phyloP scores from a whole-genome alignment of 2,329 filamentous ascomycete genomes.

The Trichoderma oligosporum region DNA sequence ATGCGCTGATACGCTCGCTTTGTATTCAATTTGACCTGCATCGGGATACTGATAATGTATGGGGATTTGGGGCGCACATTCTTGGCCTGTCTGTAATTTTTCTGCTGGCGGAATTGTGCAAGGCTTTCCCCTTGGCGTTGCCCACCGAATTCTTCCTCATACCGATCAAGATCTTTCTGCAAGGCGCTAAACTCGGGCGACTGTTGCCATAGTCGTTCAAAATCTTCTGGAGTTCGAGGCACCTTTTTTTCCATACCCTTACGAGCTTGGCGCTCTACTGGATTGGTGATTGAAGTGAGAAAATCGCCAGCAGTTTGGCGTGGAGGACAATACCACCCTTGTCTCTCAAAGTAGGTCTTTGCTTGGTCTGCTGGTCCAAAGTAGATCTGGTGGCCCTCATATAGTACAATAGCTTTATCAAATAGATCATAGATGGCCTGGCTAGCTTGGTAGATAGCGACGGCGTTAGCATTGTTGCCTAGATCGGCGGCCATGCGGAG shows the following conservation, averaged over 20 bases:
- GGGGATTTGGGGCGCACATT: constrained; percentile 53
- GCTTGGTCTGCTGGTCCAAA: constrained; percentile 62
- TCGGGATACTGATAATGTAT: constrained; percentile 53
- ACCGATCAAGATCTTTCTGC: constrained; percentile 46
- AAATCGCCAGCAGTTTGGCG: constrained; percentile 69
- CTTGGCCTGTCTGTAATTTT: constrained; percentile 50
- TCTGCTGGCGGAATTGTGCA: constrained; percentile 44
- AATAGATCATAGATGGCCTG: constrained; percentile 69
- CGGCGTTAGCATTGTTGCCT: constrained; percentile 56
- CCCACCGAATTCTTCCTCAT: constrained; percentile 45
- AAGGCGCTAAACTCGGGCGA: constrained; percentile 44
- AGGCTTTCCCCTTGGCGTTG: constrained; percentile 38
- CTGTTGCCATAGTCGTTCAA: constrained; percentile 48
- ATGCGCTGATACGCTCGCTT: constrained; percentile 50
- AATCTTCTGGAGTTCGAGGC: constrained; percentile 67
- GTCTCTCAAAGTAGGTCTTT: constrained; percentile 61
- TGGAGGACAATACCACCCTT: constrained; percentile 64
- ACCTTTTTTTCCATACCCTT: constrained; percentile 58
- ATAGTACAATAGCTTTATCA: constrained; percentile 70
- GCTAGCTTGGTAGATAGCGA: constrained; percentile 70
- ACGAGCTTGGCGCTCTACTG: constrained; percentile 52
- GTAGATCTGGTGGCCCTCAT: constrained; percentile 74
- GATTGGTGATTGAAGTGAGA: constrained; percentile 65
- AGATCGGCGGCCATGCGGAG: constrained; percentile 64
- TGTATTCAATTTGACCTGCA: constrained; percentile 51